Percentiles rank a stretch among this genome's conserved stretches.
phyloP scores from a whole-genome alignment of 177 flowering plant species.

The Tripterygium wilfordii region DNA sequence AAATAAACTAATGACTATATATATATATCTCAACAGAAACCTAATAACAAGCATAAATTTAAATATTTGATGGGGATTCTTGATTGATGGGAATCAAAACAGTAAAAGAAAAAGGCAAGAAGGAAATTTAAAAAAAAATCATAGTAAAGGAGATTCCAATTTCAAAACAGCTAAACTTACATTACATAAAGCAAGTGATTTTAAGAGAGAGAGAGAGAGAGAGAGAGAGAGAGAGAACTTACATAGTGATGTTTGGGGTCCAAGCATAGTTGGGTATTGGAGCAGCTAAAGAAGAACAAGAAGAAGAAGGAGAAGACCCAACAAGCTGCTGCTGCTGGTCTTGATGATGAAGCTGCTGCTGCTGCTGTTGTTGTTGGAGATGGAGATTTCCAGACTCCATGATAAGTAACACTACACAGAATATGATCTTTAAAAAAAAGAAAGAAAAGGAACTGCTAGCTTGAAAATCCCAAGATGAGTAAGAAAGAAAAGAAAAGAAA shows the following conservation, averaged over 20 bases:
- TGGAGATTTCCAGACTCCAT: conserved; percentile 78
- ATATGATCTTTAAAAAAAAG: conserved; percentile 1
- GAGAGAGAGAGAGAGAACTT: conserved; percentile 26
- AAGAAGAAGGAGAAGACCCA: too few species aligned
- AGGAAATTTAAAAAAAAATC: neutral
- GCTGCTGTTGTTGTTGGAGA: conserved; percentile 47
- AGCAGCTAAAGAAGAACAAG: conserved; percentile 40
- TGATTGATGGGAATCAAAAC: conserved; percentile 23
- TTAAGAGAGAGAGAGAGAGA: conserved; percentile 7
- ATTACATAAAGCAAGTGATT: neutral
- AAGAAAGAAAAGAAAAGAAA: too few species aligned
- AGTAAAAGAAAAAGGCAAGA: conserved; percentile 7
- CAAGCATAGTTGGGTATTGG: conserved; percentile 38
- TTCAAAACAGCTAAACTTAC: conserved; percentile 1
- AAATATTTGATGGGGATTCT: too few species aligned
- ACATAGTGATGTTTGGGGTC: conserved; percentile 54
- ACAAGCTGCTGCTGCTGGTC: conserved; percentile 43
- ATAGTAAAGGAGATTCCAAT: conserved; percentile 9
- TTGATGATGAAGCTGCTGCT: conserved; percentile 53
- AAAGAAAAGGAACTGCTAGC: too few species aligned
- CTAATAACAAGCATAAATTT: too few species aligned
- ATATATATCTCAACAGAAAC: too few species aligned
- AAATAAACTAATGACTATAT: too few species aligned
- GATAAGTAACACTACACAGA: conserved; percentile 2
- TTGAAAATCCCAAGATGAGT: conserved; percentile 82